These are phyloP conservation scores for Exophiala mesophila DNA, from an alignment of 2,329 filamentous ascomycete genomes.

Conservation along the genomic window DNA sequence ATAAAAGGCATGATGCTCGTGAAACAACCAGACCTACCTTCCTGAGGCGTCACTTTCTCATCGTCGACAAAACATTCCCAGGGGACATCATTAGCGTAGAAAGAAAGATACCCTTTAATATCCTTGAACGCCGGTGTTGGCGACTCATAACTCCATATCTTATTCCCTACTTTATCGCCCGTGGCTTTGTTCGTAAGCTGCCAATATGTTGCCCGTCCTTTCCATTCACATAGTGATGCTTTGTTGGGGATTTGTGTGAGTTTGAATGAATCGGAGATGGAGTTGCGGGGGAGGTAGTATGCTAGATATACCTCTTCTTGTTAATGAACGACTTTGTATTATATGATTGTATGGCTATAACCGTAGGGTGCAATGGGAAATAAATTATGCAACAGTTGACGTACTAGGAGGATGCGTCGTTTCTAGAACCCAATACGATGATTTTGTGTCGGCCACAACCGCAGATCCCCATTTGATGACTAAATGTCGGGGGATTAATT, in stretches of 20 bases:
- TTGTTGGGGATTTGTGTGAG: conserved; percentile 44
- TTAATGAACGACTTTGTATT: too few relatives aligned
- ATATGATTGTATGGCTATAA: too few relatives aligned
- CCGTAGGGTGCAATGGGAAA: too few relatives aligned
- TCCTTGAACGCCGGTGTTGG: conserved; percentile 50
- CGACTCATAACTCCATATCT: conserved; percentile 56
- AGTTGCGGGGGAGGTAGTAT: conserved; percentile 55
- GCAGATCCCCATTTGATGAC: conserved; percentile 53
- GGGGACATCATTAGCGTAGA: conserved; percentile 51
- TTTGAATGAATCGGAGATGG: conserved; percentile 37
- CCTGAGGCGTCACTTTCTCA: conserved; percentile 48
- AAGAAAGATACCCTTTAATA: conserved; percentile 54
- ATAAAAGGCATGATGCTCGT: neutral
- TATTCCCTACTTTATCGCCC: conserved; percentile 43
- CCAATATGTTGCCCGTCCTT: conserved; percentile 57
- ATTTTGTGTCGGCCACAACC: conserved; percentile 54
- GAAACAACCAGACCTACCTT: conserved; percentile 16
- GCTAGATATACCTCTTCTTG: conserved; percentile 36
- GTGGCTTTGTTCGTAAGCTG: conserved; percentile 39
- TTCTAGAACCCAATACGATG: conserved; percentile 59
- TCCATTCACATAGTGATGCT: conserved; percentile 55
- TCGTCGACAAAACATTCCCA: conserved; percentile 61
- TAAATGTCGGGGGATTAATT: conserved; percentile 51
- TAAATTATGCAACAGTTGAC: too few relatives aligned
- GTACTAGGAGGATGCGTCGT: conserved; percentile 58